Percentiles rank a stretch among this genome's conserved stretches.
Evolutionary conservation across 2,329 filamentous ascomycete species (phyloP).

Genomic region (Aspergillus pseudoterreus): DNA sequence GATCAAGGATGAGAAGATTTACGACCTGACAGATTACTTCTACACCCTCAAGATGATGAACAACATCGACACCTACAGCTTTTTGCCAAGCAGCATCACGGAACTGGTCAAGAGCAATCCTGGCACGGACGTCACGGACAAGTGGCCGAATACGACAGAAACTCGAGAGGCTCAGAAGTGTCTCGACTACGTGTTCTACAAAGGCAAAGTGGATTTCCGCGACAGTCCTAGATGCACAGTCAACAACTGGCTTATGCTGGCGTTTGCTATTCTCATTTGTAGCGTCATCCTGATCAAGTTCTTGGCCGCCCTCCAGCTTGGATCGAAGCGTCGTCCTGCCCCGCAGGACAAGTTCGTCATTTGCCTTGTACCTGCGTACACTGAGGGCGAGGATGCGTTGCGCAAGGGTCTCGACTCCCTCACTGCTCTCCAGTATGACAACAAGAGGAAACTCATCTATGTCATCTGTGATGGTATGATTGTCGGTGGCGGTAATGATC

Average conservation of each 20-base stretch:
- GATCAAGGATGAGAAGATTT: conserved; percentile 70
- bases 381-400: conserved; percentile 92
- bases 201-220: conserved; percentile 82
- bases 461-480: conserved; percentile 98
- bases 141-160: conserved; percentile 53
- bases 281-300: conserved; percentile 83
- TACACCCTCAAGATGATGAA: conserved; percentile 63
- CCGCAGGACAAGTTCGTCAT: conserved; percentile 99
- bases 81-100: conserved; percentile 66
- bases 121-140: conserved; percentile 70
- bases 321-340: conserved; percentile 81
- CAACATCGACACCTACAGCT: conserved; percentile 58
- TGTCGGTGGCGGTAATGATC: conserved; percentile 91
- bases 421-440: conserved; percentile 92
- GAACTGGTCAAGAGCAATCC: conserved; percentile 69
- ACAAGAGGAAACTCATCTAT: conserved; percentile 94
- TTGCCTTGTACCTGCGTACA: conserved; percentile 96
- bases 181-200: conserved; percentile 77
- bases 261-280: conserved; percentile 81
- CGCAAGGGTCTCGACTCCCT: conserved; percentile 91
- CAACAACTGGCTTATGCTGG: conserved; percentile 86
- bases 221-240: conserved; percentile 70
- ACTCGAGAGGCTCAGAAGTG: conserved; percentile 71
- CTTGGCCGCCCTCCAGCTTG: conserved; percentile 85
- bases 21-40: conserved; percentile 91